phyloP scores from a whole-genome alignment of 345 rosid species.

The Citrus reticulata region DNA sequence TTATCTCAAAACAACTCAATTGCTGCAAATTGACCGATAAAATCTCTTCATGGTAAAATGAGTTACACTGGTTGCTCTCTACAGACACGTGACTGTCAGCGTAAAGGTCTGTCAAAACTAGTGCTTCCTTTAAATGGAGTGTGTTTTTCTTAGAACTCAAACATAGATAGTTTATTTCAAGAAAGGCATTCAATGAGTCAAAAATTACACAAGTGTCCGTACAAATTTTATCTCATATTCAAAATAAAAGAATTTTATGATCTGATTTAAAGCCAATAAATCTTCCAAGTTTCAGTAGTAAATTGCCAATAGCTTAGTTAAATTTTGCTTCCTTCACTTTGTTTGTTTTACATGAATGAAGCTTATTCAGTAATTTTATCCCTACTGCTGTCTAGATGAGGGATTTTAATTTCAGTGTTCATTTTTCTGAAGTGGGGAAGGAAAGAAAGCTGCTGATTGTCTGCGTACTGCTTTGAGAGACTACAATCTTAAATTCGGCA shows the following conservation, averaged over 20 bases:
- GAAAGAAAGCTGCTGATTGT: conserved; percentile 80
- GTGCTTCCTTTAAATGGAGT: neutral
- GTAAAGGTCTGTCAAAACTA: neutral
- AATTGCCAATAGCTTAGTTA: neutral
- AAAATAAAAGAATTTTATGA: too few species aligned
- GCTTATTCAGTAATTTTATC: neutral
- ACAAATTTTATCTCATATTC: neutral
- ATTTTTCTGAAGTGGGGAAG: conserved; percentile 67
- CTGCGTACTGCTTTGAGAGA: conserved; percentile 77
- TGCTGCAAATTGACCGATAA: neutral
- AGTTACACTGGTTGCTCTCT: neutral
- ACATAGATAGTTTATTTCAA: neutral
- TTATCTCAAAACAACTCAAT: neutral
- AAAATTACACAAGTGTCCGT: neutral
- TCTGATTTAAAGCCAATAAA: neutral
- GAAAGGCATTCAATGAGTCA: neutral
- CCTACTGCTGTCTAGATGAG: neutral
- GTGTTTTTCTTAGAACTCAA: neutral
- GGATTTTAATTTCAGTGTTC: conserved; percentile 5
- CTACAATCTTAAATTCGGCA: conserved; percentile 86
- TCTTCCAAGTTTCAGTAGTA: neutral
- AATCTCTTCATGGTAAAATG: neutral
- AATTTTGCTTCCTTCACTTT: neutral
- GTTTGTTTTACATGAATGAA: neutral
- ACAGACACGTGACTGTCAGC: neutral